phyloP scores from a whole-genome alignment of 176 grass and related monocot species.

The Canna indica region DNA sequence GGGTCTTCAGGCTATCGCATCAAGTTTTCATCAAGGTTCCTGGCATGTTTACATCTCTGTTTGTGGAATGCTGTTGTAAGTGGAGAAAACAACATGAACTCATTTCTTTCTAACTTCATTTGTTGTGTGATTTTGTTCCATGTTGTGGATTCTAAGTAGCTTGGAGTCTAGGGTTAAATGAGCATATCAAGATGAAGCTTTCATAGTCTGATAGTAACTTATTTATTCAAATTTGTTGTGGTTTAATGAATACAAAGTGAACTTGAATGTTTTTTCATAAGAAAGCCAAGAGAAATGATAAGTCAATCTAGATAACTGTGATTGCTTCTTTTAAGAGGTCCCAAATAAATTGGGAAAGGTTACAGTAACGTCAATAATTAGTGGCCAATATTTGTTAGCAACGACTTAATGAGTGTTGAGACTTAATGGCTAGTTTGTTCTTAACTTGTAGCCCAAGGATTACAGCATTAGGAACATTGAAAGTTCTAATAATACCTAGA shows the following conservation, averaged over 20 bases:
- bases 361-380: not conserved
- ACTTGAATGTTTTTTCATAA: not conserved
- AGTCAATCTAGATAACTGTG: not conserved
- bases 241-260: not conserved
- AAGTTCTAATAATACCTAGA: too few species aligned
- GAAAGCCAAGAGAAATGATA: not conserved
- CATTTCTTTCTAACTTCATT: not conserved
- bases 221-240: not conserved
- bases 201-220: not conserved
- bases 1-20: constrained; percentile 76
- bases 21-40: constrained; percentile 61
- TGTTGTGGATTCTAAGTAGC: too few species aligned
- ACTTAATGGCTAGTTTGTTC: too few species aligned
- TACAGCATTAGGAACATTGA: too few species aligned
- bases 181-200: not conserved
- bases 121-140: not conserved
- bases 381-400: not conserved
- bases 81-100: not conserved
- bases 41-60: constrained; percentile 69
- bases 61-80: constrained; percentile 94
- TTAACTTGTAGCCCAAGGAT: too few species aligned
- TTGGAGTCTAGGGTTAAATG: too few species aligned
- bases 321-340: not conserved
- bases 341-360: not conserved
- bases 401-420: not conserved